Base-by-base conservation (phyloP, 371 early-diverging fungal species). In the Funneliformis caledonium region DNA sequence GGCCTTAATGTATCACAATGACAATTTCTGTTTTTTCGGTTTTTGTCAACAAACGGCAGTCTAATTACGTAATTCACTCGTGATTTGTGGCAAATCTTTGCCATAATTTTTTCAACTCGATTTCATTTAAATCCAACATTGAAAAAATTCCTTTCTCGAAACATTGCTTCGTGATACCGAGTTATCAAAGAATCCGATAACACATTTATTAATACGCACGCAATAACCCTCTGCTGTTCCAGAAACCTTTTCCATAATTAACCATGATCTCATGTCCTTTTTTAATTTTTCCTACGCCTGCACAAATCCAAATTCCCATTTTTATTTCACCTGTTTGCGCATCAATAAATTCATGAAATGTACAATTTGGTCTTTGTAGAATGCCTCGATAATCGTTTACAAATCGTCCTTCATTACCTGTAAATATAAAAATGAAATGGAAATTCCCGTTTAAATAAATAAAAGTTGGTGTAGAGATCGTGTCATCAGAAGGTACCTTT, bases 231-330 rank as follows among this genome's bases (percentile, higher is more conserved):
- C 82, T 80, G 14, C 48, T 37, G n/a, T 69, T 72, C 82, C 82
- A 82, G 48, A 82, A 82, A 6, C 78, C 62, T 82, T 82, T 80
- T 16, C 82, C 82, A 62, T 82, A 82, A 42, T 76, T 82, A 22
- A 80, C 80, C 14, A 75, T 48, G 4, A 82, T 69, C 61, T 82
- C 82, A 22, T 74, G 42, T 19, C 80, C 75, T 61, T 73, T 72
- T 60, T 73, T 70, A 69, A 82, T 82, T 67, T 76, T 67, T 78
- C 70, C 80, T 16, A 64, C 22, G 1, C 74, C 60, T 14, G 82
- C 31, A 22, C 80, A 76, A 26, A 82, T 69, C 62, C 82, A 78
- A 37, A 78, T 52, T 22, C 78, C 82, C 80, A 82, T 82, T 43
- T 48, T 72, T 9, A 80, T 19, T 42, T 75, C n/a, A 5, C 59